A percentile compares a stretch with the other conserved stretches of the same genome.
These are phyloP conservation scores for Rehmannia glutinosa DNA, from an alignment of 257 asterid genomes.

Conservation along the genomic window DNA sequence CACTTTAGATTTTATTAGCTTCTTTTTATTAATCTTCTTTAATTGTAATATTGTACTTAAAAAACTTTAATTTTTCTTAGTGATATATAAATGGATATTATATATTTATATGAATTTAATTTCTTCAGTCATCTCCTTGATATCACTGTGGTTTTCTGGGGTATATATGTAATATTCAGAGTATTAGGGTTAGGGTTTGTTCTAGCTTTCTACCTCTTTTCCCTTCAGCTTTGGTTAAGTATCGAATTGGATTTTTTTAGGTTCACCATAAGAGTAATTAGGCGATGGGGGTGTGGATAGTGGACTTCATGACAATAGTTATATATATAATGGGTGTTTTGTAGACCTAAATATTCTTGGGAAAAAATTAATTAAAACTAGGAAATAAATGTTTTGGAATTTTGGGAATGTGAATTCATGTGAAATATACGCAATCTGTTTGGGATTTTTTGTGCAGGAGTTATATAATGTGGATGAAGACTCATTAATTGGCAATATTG, in stretches of 20 bases:
- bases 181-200: conserved; percentile 53
- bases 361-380: conserved; percentile 5
- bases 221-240: no score
- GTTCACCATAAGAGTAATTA: no score
- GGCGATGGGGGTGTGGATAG: neutral
- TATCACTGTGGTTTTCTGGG: neutral
- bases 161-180: neutral
- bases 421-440: conserved; percentile 20
- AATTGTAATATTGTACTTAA: no score
- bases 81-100: no score
- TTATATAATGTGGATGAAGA: neutral
- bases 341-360: neutral
- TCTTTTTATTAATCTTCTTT: neutral
- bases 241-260: no score
- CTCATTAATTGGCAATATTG: no score
- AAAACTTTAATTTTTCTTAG: no score
- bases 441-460: conserved; percentile 24
- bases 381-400: conserved; percentile 20
- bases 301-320: neutral
- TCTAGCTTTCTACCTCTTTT: no score
- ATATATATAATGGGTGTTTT: neutral
- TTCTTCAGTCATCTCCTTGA: no score
- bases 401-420: conserved; percentile 19
- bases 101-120: no score
- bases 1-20: conserved; percentile 16